These are phyloP conservation scores for Malassezia furfur DNA, from an alignment of 1,284 basidiomycete species.

Conservation along the genomic window DNA sequence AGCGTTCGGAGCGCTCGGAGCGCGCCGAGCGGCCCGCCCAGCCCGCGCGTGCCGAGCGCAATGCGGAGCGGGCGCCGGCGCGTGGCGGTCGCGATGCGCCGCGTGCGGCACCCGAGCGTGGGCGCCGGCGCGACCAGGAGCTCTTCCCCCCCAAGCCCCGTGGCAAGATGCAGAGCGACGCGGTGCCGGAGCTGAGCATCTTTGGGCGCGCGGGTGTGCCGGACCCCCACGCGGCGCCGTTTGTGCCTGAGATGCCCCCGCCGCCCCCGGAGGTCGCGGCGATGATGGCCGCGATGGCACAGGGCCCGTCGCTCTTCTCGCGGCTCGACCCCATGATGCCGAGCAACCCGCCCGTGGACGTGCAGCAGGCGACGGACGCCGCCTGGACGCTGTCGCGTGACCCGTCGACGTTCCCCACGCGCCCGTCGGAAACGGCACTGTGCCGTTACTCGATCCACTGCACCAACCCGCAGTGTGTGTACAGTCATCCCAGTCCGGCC, in stretches of 20 bases:
- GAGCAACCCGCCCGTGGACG: slow-evolving; percentile 19
- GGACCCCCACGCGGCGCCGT: slow-evolving; percentile 36
- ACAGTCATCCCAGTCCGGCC: slow-evolving; percentile 38
- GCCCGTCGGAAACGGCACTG: slow-evolving; percentile 25
- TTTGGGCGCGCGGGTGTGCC: slow-evolving; percentile 37
- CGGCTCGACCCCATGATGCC: slow-evolving; percentile 45
- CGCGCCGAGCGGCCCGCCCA: neutral
- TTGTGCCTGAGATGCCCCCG: slow-evolving; percentile 23
- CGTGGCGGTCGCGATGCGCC: neutral
- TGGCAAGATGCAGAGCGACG: neutral
- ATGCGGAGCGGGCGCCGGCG: neutral
- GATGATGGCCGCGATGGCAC: neutral
- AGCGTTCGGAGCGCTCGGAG: neutral
- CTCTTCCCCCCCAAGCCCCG: neutral
- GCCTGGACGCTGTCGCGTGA: neutral
- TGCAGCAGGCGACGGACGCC: neutral
- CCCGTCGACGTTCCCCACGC: slow-evolving; percentile 22
- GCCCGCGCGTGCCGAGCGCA: neutral
- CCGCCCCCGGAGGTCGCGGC: neutral
- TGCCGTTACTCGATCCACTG: slow-evolving; percentile 38
- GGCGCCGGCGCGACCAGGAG: neutral
- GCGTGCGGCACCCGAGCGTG: neutral
- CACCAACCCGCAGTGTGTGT: slow-evolving; percentile 41
- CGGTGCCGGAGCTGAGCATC: slow-evolving; percentile 23
- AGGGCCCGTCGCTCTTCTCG: slow-evolving; percentile 24